Base-by-base conservation (phyloP, 352 stramenopile species). In the Globisporangium emineosum region DNA sequence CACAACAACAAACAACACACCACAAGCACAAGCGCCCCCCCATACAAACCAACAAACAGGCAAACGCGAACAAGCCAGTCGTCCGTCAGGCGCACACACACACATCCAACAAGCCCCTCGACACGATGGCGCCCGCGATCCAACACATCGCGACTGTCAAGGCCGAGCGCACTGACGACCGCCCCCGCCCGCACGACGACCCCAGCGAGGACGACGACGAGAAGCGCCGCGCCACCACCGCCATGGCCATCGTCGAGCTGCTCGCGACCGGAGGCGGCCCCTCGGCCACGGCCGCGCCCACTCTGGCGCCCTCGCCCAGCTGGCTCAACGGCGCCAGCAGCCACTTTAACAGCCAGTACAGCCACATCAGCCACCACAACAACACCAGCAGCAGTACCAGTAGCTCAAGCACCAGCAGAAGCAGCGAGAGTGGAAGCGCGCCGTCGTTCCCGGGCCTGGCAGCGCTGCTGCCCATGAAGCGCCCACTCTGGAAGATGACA, bases 231-330 rank as follows among this genome's bases (percentile, higher is more conserved):
- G 47, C 53, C 17, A 63, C 45, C 23, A 67, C 62, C 1, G 62
- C 62, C 33, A 63, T 62, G 53, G 55, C 62, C 29, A 62, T 67
- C 27, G 62, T 62, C 17, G 62, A 67, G 43, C 30, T 67, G 17
- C 62, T 67, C 42, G 60, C 60, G 2, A 17, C 51, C 23, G 42
- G 40, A 15, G 27, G 23, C 40, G 56, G 17, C 27, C 7, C 13
- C 17, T 15, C 57, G 13, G 7, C 15, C 15, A 15, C 29, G 5
- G 5, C 25, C 10, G 9, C 30, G 12, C 47, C 25, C 10, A 15
- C 21, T 29, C 21, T 21, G 27, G 17, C 30, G 27, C 8, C n/a
- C 58, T 13, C 37, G 25, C 30, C 58, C 15, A 35, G 35, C 19
- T 64, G 47, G 49, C 27, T 62, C 37, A 13, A 45, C 37, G 40